Evolutionary conservation across 441 rosid genomes (phyloP).

Genomic region (Omphalea diandra): DNA sequence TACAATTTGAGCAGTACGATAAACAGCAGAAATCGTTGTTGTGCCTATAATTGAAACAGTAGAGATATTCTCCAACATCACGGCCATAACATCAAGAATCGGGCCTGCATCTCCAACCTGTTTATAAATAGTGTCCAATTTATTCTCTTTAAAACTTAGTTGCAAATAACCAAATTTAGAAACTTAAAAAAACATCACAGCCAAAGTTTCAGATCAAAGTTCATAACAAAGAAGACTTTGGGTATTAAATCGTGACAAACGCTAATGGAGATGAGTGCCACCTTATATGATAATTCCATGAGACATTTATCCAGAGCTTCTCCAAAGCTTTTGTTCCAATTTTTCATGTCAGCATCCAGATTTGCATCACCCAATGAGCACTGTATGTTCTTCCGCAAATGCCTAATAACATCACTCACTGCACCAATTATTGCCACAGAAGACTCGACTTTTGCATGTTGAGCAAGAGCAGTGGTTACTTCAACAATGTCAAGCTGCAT

Average conservation of each 20-base stretch:
- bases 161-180: conserved; percentile 10
- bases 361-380: conserved; percentile 70
- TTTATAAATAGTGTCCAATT: conserved; percentile 25
- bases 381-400: conserved; percentile 77
- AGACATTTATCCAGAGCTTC: conserved; percentile 89
- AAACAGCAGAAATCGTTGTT: conserved; percentile 74
- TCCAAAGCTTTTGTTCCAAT: conserved; percentile 55
- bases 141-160: conserved; percentile 20
- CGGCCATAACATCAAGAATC: conserved; percentile 85
- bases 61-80: conserved; percentile 88
- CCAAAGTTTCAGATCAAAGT: background rate
- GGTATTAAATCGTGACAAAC: background rate
- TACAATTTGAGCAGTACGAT: conserved; percentile 86
- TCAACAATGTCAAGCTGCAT: conserved; percentile 78
- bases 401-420: conserved; percentile 69
- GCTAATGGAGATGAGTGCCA: conserved; percentile 29
- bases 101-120: conserved; percentile 98
- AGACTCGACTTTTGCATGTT: conserved; percentile 57
- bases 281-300: conserved; percentile 68
- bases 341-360: conserved; percentile 56
- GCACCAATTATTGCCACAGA: conserved; percentile 83
- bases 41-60: conserved; percentile 66
- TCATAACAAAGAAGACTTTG: conserved; percentile 16
- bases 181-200: conserved; percentile 19
- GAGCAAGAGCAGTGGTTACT: conserved; percentile 70